phyloP scores from a whole-genome alignment of 352 stramenopile species.

The Hyaloperonospora brassicae region DNA sequence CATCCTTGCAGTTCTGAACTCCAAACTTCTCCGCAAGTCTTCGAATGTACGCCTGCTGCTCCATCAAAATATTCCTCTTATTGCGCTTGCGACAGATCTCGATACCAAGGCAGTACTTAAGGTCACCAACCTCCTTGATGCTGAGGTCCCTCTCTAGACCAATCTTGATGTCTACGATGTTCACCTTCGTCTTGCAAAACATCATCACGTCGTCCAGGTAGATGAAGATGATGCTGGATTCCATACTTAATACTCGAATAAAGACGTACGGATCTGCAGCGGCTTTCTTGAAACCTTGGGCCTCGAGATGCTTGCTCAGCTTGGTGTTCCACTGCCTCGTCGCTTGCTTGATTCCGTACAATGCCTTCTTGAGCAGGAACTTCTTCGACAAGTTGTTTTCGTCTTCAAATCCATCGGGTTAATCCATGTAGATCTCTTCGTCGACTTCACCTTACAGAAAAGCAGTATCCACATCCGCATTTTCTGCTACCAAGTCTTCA shows the following conservation, averaged over 20 bases:
- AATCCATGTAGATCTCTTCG: slow-evolving; percentile 8
- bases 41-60: neutral
- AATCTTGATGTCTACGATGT: no score
- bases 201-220: no score
- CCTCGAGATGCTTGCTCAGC: neutral
- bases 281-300: neutral
- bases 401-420: neutral
- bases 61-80: neutral
- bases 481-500: slow-evolving; percentile 1
- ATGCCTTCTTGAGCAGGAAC: neutral
- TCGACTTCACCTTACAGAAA: slow-evolving; percentile 7
- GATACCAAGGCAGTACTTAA: neutral
- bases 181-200: no score
- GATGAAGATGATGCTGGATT: no score
- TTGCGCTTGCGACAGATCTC: neutral
- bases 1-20: slow-evolving; percentile 2
- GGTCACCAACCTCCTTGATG: neutral
- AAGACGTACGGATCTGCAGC: no score
- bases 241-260: no score
- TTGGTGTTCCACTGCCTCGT: neutral
- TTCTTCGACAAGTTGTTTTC: neutral
- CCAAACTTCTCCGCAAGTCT: slow-evolving; percentile 3
- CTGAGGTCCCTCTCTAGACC: no score
- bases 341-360: neutral
- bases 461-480: neutral